Conservation (phyloP, 768 basidiomycete species). For the Boletus rubescentipes region DNA sequence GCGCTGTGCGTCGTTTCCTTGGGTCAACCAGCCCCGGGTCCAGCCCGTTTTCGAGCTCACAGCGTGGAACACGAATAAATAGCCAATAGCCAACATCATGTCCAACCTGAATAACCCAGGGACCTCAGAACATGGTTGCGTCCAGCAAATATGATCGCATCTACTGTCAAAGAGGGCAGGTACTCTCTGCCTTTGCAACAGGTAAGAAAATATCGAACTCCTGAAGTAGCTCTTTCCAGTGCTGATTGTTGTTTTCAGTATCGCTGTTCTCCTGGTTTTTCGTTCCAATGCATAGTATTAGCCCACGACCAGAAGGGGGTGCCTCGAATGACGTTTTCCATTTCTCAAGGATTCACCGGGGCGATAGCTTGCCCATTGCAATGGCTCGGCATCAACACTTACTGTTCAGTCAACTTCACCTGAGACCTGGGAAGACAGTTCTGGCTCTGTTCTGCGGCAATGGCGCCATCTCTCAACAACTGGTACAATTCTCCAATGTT, state of each 20-base stretch:
- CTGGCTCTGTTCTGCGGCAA: conserved; percentile 5
- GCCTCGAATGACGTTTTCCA: not conserved
- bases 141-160: not conserved
- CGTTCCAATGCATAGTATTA: not conserved
- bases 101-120: not conserved
- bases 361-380: conserved; percentile 5
- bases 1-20: no score
- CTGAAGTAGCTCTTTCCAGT: no score
- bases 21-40: no score
- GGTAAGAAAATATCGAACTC: not conserved
- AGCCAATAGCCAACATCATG: not conserved
- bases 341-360: conserved; percentile 7
- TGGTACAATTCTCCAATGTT: conserved; percentile 7
- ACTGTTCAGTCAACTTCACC: conserved; percentile 7
- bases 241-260: not conserved
- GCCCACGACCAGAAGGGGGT: not conserved
- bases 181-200: not conserved
- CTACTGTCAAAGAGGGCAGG: not conserved
- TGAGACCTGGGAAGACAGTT: conserved; percentile 6
- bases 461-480: not conserved
- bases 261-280: not conserved
- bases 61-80: not conserved
- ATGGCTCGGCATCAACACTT: conserved; percentile 11
- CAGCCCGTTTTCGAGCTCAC: no score
- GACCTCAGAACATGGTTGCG: not conserved